Percentiles rank a stretch among this genome's conserved stretches.
Conservation (phyloP, 2,329 filamentous ascomycete genomes). For the Diaporthe capsici region DNA sequence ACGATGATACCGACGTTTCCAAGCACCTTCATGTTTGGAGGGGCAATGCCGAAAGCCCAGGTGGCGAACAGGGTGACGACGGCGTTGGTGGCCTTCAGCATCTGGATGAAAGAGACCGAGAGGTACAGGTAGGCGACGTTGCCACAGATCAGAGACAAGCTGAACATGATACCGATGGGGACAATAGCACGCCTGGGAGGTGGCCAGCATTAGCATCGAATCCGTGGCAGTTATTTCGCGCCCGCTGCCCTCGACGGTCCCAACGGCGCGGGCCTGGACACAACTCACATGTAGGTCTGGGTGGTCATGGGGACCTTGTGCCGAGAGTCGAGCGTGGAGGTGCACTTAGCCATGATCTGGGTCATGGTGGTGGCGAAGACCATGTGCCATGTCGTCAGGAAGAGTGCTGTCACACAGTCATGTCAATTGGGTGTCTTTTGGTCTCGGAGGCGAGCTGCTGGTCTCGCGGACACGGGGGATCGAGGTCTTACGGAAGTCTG, state of each 20-base stretch:
- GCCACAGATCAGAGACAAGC: conserved; percentile 90
- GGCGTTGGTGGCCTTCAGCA: conserved; percentile 96
- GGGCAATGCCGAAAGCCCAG: conserved; percentile 84
- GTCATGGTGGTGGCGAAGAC: conserved; percentile 91
- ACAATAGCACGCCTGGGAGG: conserved; percentile 80
- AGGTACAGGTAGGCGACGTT: conserved; percentile 93
- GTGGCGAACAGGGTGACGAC: conserved; percentile 89
- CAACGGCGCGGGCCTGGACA: background rate
- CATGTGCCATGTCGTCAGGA: conserved; percentile 94
- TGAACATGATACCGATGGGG: conserved; percentile 93
- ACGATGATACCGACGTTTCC: conserved; percentile 93
- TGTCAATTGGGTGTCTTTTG: conserved; percentile 62
- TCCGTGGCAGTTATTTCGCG: background rate
- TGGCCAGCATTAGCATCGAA: conserved; percentile 6
- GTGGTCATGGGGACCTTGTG: conserved; percentile 94
- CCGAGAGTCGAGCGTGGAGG: conserved; percentile 86
- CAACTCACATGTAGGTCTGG: conserved; percentile 43
- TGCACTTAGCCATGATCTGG: conserved; percentile 88
- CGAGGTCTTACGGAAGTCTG: conserved; percentile 48
- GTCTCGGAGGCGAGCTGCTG: background rate
- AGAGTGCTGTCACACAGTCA: conserved; percentile 67
- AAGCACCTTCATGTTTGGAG: conserved; percentile 84
- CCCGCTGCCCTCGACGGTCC: conserved; percentile 61
- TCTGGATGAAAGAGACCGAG: conserved; percentile 93
- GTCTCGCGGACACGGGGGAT: background rate